Evolutionary conservation across 805 yeast genomes (phyloP).

Genomic region (Torulaspora maleeae): DNA sequence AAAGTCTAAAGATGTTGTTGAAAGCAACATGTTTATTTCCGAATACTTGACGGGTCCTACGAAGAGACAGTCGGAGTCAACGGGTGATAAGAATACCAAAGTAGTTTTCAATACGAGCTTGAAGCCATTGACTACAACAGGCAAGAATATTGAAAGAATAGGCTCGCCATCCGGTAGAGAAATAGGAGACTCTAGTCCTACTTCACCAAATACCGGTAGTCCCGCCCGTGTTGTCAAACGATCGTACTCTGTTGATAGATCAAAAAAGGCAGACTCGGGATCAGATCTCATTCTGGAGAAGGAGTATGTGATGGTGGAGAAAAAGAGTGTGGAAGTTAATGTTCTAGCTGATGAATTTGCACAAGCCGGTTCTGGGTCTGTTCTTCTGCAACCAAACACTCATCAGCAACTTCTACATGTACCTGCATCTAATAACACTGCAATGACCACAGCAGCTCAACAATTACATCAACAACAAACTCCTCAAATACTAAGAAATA

Average conservation of each 20-base stretch:
- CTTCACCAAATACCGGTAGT: neutral
- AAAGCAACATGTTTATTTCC: slow-evolving; percentile 69
- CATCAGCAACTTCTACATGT: slow-evolving; percentile 9
- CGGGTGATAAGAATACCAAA: slow-evolving; percentile 4
- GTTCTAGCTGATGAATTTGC: slow-evolving; percentile 92
- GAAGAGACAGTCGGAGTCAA: slow-evolving; percentile 10
- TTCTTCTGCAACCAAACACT: slow-evolving; percentile 11
- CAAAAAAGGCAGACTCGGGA: slow-evolving; percentile 18
- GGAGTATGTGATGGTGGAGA: slow-evolving; percentile 93
- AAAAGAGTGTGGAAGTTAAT: slow-evolving; percentile 90
- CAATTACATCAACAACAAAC: slow-evolving; percentile 17
- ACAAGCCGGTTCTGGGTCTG: slow-evolving; percentile 17
- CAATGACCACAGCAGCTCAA: slow-evolving; percentile 6
- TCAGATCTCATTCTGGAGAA: slow-evolving; percentile 59
- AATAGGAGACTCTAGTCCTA: neutral
- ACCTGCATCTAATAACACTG: slow-evolving; percentile 27
- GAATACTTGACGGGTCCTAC: slow-evolving; percentile 55
- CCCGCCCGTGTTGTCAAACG: slow-evolving; percentile 6
- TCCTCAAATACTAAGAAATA: slow-evolving; percentile 8
- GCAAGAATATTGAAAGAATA: slow-evolving; percentile 3
- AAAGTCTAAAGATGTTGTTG: slow-evolving; percentile 61
- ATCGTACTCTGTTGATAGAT: slow-evolving; percentile 9
- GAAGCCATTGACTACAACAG: slow-evolving; percentile 15
- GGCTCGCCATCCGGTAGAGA: neutral
- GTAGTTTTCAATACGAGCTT: slow-evolving; percentile 14